These are phyloP conservation scores for Candida hungchunana DNA, from an alignment of 805 yeast genomes.

Conservation along the genomic window DNA sequence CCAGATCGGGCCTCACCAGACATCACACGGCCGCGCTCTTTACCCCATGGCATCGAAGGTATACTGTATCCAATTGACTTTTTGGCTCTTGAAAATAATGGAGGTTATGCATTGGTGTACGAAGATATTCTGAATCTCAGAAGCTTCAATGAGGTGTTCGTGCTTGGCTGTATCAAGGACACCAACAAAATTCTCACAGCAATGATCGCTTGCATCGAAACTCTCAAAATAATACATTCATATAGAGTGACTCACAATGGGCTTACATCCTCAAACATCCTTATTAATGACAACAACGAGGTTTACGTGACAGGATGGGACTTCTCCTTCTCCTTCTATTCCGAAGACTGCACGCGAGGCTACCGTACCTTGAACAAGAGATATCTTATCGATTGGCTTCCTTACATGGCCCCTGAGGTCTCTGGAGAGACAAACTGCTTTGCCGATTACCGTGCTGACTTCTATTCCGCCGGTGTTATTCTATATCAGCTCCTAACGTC, in stretches of 20 bases:
- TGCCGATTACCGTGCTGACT: constrained; percentile 45
- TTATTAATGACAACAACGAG: constrained; percentile 33
- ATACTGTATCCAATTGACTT: constrained; percentile 20
- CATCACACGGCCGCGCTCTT: constrained; percentile 8
- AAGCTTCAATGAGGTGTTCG: constrained; percentile 16
- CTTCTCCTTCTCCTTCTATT: constrained; percentile 37
- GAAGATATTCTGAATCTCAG: constrained; percentile 18
- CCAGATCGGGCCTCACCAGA: neutral
- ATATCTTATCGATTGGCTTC: constrained; percentile 36
- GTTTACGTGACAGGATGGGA: constrained; percentile 46
- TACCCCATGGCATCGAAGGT: constrained; percentile 17
- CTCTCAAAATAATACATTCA: constrained; percentile 32
- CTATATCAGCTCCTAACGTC: constrained; percentile 46
- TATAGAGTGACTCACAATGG: constrained; percentile 46
- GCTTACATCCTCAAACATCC: constrained; percentile 35
- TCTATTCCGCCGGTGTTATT: constrained; percentile 47
- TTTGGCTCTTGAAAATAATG: constrained; percentile 7
- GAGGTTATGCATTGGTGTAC: constrained; percentile 19
- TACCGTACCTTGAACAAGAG: constrained; percentile 38
- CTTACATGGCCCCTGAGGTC: constrained; percentile 49
- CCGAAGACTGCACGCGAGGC: constrained; percentile 39
- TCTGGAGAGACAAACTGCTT: constrained; percentile 35
- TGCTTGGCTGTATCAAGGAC: constrained; percentile 9
- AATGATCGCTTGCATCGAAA: constrained; percentile 23
- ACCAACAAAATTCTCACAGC: constrained; percentile 20